Evolutionary conservation across 2,329 filamentous ascomycete genomes (phyloP).

Genomic region (Chaetomiaceae sp.): DNA sequence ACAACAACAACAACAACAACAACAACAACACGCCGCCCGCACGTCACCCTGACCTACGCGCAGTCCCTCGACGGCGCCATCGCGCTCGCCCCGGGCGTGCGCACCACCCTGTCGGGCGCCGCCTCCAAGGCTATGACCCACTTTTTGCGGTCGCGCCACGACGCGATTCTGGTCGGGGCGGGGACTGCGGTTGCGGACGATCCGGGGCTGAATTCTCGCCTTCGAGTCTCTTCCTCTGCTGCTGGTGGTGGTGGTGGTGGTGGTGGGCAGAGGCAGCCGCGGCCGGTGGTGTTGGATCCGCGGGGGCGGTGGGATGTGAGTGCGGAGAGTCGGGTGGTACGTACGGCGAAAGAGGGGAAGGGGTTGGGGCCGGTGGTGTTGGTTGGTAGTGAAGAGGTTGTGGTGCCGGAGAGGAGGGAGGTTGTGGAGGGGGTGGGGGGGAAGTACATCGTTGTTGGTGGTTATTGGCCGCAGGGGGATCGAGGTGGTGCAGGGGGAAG

Average conservation of each 20-base stretch:
- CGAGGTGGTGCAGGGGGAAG: slow-evolving; percentile 21
- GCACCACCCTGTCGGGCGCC: slow-evolving; percentile 75
- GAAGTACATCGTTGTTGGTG: slow-evolving; percentile 45
- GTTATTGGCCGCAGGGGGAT: too few relatives aligned
- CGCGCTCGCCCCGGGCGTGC: slow-evolving; percentile 69
- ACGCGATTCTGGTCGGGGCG: slow-evolving; percentile 78
- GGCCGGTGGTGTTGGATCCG: slow-evolving; percentile 79
- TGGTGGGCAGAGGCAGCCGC: slow-evolving; percentile 51
- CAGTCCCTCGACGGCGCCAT: slow-evolving; percentile 80
- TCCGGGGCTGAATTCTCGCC: slow-evolving; percentile 76
- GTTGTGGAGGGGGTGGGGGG: slow-evolving; percentile 47
- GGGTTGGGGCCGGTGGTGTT: slow-evolving; percentile 72
- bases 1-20: too few relatives aligned
- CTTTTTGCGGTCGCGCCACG: slow-evolving; percentile 73
- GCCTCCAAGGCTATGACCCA: slow-evolving; percentile 91
- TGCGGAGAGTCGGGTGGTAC: slow-evolving; percentile 57
- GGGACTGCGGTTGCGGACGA: slow-evolving; percentile 81
- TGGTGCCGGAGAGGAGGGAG: slow-evolving; percentile 37
- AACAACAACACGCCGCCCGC: too few relatives aligned
- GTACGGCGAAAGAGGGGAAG: slow-evolving; percentile 54
- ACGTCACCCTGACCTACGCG: slow-evolving; percentile 80
- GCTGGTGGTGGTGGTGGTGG: background rate
- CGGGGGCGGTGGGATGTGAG: slow-evolving; percentile 63
- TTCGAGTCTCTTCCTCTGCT: slow-evolving; percentile 28
- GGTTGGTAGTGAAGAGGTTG: slow-evolving; percentile 39